phyloP scores from a whole-genome alignment of 257 asterid genomes.

The Jasminum sambac region DNA sequence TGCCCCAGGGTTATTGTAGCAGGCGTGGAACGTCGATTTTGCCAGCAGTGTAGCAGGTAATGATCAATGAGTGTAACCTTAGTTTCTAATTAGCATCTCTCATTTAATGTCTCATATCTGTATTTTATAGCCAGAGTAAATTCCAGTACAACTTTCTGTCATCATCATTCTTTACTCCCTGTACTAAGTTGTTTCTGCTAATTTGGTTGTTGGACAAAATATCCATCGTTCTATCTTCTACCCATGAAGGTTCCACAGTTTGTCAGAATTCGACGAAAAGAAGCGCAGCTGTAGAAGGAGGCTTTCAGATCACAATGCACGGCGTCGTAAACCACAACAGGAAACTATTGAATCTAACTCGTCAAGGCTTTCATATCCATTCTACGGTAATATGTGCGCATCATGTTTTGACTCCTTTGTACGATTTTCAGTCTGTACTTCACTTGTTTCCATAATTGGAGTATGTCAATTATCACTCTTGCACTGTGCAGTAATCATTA shows the following conservation, averaged over 20 bases:
- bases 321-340: slow-evolving; percentile 88
- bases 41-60: slow-evolving; percentile 99
- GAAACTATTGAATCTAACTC: slow-evolving; percentile 63
- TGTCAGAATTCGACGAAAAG: slow-evolving; percentile 80
- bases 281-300: slow-evolving; percentile 94
- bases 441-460: neutral
- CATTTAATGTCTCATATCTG: neutral
- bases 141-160: neutral
- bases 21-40: slow-evolving; percentile 79
- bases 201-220: neutral
- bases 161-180: neutral
- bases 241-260: slow-evolving; percentile 75
- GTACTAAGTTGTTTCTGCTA: neutral
- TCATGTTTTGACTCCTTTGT: neutral
- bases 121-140: neutral
- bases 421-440: slow-evolving; percentile 1
- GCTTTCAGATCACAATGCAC: slow-evolving; percentile 89
- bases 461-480: neutral
- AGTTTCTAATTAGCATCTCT: neutral
- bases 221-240: slow-evolving; percentile 12
- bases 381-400: slow-evolving; percentile 51
- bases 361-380: slow-evolving; percentile 52
- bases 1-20: slow-evolving; percentile 69
- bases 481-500: slow-evolving; percentile 3
- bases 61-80: neutral